Evolutionary conservation across 805 yeast genomes (phyloP), one percentile per base, ranked within the genome.

Genomic region (Nakazawaea holstii): DNA sequence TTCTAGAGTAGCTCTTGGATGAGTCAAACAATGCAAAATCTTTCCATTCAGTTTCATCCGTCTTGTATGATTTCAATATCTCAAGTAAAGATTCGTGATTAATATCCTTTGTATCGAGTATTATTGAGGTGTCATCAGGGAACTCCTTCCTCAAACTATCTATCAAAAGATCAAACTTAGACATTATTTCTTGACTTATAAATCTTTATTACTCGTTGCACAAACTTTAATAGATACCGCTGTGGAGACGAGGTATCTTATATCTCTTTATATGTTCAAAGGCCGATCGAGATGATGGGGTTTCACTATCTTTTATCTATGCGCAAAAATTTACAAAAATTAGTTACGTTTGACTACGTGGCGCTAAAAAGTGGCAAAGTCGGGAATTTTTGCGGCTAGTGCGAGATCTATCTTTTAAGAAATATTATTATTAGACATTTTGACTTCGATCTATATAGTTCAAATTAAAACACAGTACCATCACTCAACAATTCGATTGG

Each of bases 401-500:
- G 24, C 24, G 24, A 20, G 24, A 20, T 20, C 24, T 20, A 20
- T 20, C 24, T 3, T 20, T 20, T 20, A n/a, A n/a, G n/a, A n/a
- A n/a, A n/a, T 20, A 20, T 20, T 20, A 20, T 3, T 20, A 20
- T 20, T 20, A 5, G 5, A 20, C 3, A 3, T 20, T 20, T 3
- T 20, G 24, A 20, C 24, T 20, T 20, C 24, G 24, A 20, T 3
- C 24, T 20, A 20, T 20, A 20, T 30, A 4, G 6, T n/a, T n/a
- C 33, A 30, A 30, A 14, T 59, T 60, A 81, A 55, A 81, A 81
- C 2, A 81, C 80, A 1, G 87, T 81, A 6, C 87, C 87, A 56
- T 81, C 87, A 51, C 84, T 79, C 49, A 66, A 58, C 20, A 81
- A 62, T 50, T 79, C 80, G 45, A 81, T 81, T 15, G 87, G 87